phyloP scores from a whole-genome alignment of 2,329 filamentous ascomycete species.

The Malbranchea zuffiana region DNA sequence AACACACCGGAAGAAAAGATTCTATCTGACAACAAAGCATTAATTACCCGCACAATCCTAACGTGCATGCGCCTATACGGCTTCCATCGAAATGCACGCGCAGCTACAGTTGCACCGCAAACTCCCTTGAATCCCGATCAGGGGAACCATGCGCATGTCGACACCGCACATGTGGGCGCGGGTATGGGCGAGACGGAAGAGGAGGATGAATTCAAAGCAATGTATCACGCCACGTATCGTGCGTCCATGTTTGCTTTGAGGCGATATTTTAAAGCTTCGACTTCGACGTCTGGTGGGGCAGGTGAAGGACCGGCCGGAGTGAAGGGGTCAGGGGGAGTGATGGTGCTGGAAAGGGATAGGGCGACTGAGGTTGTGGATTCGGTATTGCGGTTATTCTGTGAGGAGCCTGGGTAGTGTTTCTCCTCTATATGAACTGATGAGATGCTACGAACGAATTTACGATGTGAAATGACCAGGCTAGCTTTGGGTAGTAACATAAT shows the following conservation, averaged over 20 bases:
- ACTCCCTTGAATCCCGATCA: too few species aligned
- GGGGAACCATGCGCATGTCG: too few species aligned
- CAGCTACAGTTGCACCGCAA: not conserved
- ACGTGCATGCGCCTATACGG: constrained; percentile 37
- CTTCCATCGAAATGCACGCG: constrained; percentile 23
- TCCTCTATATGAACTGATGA: not conserved
- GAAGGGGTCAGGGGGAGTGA: constrained; percentile 6
- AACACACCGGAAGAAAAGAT: constrained; percentile 4
- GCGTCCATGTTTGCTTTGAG: constrained; percentile 35
- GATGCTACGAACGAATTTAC: not conserved
- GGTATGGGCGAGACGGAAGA: constrained; percentile 22
- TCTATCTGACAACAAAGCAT: constrained; percentile 30
- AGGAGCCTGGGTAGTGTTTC: constrained; percentile 15
- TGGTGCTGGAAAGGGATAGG: constrained; percentile 28
- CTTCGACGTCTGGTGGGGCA: too few species aligned
- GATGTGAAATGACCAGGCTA: not conserved
- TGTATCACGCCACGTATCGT: constrained; percentile 37
- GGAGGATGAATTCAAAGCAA: constrained; percentile 32
- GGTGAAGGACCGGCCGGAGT: not conserved
- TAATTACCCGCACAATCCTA: constrained; percentile 33
- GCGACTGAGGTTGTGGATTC: constrained; percentile 34
- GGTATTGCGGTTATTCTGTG: constrained; percentile 33
- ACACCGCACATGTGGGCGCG: too few species aligned
- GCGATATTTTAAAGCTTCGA: constrained; percentile 26
- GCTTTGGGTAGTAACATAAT: not conserved